phyloP scores from a whole-genome alignment of 352 stramenopile species.

The Globisporangium megalacanthum region DNA sequence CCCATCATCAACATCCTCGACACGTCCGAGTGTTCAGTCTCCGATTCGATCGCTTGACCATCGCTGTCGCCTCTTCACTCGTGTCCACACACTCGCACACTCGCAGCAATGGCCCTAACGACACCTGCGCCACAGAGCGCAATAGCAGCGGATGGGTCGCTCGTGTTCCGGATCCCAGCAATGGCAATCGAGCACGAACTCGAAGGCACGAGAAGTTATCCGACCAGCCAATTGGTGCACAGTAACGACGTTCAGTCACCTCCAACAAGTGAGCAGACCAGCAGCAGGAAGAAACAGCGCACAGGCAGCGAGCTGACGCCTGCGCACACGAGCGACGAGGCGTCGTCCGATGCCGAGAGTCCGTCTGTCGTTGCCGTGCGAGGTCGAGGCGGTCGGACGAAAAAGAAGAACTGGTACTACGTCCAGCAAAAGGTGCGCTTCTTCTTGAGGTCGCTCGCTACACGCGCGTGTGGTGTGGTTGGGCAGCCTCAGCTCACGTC shows the following conservation, averaged over 20 bases:
- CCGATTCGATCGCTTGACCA: too few species aligned
- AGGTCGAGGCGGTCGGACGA: background rate
- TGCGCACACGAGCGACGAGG: slow-evolving; percentile 1
- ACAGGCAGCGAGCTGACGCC: background rate
- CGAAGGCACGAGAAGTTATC: too few species aligned
- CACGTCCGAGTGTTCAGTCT: too few species aligned
- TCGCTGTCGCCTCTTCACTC: too few species aligned
- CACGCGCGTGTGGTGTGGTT: too few species aligned
- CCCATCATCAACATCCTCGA: too few species aligned
- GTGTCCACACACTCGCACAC: too few species aligned
- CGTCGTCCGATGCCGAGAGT: background rate
- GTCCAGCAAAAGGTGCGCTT: background rate
- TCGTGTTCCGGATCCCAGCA: background rate
- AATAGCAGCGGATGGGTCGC: background rate
- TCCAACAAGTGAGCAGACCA: background rate
- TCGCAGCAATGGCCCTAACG: background rate
- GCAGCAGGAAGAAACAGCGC: background rate
- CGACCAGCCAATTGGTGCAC: too few species aligned
- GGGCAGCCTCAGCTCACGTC: too few species aligned
- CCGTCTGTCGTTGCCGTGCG: background rate
- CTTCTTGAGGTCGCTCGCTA: too few species aligned
- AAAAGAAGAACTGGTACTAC: background rate
- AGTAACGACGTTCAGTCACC: background rate
- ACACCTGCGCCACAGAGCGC: background rate
- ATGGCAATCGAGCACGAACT: background rate